Evolutionary conservation across 2,329 filamentous ascomycete species (phyloP).

Genomic region (Pseudocercospora fijiensis): DNA sequence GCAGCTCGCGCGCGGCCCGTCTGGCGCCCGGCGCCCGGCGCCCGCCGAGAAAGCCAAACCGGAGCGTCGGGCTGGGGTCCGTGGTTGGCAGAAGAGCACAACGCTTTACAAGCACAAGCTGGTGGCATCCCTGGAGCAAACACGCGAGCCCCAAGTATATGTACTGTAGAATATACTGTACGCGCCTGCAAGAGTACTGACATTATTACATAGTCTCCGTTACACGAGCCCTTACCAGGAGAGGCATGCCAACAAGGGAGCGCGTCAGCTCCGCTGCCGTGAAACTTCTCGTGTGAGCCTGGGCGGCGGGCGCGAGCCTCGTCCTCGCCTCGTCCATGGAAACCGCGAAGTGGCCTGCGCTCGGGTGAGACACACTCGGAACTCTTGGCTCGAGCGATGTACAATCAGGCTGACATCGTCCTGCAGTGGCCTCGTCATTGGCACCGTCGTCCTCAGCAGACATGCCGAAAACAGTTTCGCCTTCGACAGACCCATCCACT

Average conservation of each 20-base stretch:
- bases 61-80: background rate
- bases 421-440: conserved; percentile 33
- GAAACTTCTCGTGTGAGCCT: background rate
- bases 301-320: too few species aligned
- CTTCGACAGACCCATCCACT: conserved; percentile 49
- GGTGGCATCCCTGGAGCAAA: background rate
- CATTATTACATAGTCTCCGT: background rate
- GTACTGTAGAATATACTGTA: too few species aligned
- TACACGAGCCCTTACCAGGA: background rate
- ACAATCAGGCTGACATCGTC: background rate
- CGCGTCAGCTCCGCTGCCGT: conserved; percentile 1
- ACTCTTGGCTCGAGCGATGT: background rate
- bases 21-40: too few species aligned
- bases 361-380: conserved; percentile 13
- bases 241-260: conserved; percentile 1
- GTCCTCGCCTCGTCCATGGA: conserved; percentile 13
- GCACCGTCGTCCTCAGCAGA: conserved; percentile 30
- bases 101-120: background rate
- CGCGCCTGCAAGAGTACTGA: background rate
- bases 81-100: background rate
- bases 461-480: conserved; percentile 34
- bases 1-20: background rate
- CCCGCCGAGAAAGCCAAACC: background rate
- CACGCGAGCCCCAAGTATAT: background rate
- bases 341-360: conserved; percentile 22